These are phyloP conservation scores for Moniliella sp. DNA, from an alignment of 1,284 basidiomycete genomes.

Conservation along the genomic window DNA sequence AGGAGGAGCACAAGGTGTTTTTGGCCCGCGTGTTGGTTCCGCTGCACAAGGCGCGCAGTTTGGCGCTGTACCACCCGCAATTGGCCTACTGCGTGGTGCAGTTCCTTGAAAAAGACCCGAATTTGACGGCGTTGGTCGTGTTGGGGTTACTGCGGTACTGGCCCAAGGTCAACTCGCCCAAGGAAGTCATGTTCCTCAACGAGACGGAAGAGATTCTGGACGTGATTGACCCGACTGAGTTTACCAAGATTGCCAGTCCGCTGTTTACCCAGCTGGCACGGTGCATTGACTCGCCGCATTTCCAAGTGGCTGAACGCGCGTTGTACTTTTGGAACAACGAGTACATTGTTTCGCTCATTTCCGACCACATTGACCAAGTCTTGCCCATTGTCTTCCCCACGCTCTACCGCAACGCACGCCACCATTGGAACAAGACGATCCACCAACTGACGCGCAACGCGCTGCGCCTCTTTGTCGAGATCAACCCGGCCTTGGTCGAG, in stretches of 20 bases:
- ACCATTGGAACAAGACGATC: slow-evolving; percentile 97
- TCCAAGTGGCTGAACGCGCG: slow-evolving; percentile 46
- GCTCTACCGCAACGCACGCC: slow-evolving; percentile 82
- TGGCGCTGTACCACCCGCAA: slow-evolving; percentile 89
- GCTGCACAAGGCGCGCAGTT: slow-evolving; percentile 86
- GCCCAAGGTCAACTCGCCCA: slow-evolving; percentile 99
- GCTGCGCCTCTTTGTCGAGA: slow-evolving; percentile 89
- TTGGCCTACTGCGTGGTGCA: slow-evolving; percentile 97
- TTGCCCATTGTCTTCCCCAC: slow-evolving; percentile 96
- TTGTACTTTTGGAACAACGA: slow-evolving; percentile 52
- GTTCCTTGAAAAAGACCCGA: slow-evolving; percentile 87
- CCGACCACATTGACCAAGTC: slow-evolving; percentile 70
- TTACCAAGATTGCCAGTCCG: slow-evolving; percentile 81
- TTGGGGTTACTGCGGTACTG: slow-evolving; percentile 82
- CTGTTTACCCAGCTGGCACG: slow-evolving; percentile 83
- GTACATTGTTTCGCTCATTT: slow-evolving; percentile 97
- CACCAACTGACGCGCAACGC: slow-evolving; percentile 98
- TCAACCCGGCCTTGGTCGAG: slow-evolving; percentile 86
- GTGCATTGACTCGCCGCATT: slow-evolving; percentile 97
- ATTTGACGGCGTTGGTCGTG: slow-evolving; percentile 82
- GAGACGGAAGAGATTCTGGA: slow-evolving; percentile 98
- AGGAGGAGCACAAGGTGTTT: slow-evolving; percentile 98
- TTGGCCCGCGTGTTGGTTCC: slow-evolving; percentile 81
- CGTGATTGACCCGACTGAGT: slow-evolving; percentile 88
- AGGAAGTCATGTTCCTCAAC: slow-evolving; percentile 99